phyloP scores from a whole-genome alignment of 2,329 filamentous ascomycete species.

The Metarhizium guizhouense region DNA sequence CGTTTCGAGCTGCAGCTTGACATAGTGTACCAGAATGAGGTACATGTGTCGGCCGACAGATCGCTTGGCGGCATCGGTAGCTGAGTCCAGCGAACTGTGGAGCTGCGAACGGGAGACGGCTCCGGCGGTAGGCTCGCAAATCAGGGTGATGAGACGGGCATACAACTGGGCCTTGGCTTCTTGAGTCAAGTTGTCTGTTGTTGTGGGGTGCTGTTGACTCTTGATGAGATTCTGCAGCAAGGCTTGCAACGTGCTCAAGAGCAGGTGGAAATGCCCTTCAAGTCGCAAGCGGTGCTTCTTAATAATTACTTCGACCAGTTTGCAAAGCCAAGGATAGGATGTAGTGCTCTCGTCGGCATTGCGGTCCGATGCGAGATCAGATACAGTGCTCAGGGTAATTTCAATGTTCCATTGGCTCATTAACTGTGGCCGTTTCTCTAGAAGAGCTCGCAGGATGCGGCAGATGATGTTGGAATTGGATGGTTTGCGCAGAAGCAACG shows the following conservation, averaged over 20 bases:
- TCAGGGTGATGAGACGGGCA: conserved; percentile 46
- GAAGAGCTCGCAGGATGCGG: conserved; percentile 33
- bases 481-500: conserved; percentile 21
- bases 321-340: conserved; percentile 39
- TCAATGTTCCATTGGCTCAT: conserved; percentile 54
- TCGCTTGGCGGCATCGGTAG: conserved; percentile 51
- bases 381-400: conserved; percentile 37
- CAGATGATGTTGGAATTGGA: conserved; percentile 29
- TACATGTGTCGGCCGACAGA: conserved; percentile 55
- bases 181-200: conserved; percentile 19
- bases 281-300: conserved; percentile 52
- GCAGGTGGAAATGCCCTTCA: conserved; percentile 52
- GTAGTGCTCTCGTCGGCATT: conserved; percentile 18
- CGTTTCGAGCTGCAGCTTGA: conserved; percentile 51
- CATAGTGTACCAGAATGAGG: conserved; percentile 47
- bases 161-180: conserved; percentile 40
- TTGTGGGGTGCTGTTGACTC: conserved; percentile 11
- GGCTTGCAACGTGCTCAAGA: conserved; percentile 43
- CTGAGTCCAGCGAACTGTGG: conserved; percentile 44
- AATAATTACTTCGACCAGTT: conserved; percentile 46
- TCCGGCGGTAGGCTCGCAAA: conserved; percentile 50
- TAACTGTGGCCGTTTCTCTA: conserved; percentile 39
- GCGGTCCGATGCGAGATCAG: conserved; percentile 21
- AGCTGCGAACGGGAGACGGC: conserved; percentile 40
- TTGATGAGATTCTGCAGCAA: conserved; percentile 46